Evolutionary conservation across 805 yeast species (phyloP).

Genomic region (Candida insectalens): DNA sequence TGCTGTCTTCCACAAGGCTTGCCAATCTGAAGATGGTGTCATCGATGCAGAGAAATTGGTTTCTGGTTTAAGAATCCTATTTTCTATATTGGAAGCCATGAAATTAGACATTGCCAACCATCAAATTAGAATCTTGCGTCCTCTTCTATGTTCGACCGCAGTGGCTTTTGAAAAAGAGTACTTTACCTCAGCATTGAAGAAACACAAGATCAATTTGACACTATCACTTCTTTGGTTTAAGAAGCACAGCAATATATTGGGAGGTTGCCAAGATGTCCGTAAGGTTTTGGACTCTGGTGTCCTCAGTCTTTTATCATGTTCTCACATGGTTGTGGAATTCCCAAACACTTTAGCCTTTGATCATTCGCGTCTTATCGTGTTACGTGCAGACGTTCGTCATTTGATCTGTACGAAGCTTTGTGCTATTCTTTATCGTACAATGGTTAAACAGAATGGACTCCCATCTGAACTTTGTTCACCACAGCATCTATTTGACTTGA

Average conservation of each 20-base stretch:
- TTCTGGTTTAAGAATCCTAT: constrained; percentile 67
- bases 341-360: constrained; percentile 82
- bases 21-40: constrained; percentile 3
- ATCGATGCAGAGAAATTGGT: constrained; percentile 37
- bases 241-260: constrained; percentile 18
- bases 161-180: constrained; percentile 84
- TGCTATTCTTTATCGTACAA: constrained; percentile 60
- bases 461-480: constrained; percentile 25
- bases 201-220: constrained; percentile 48
- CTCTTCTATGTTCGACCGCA: constrained; percentile 77
- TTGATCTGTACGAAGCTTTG: constrained; percentile 73
- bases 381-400: constrained; percentile 82
- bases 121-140: constrained; percentile 78
- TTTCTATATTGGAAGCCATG: constrained; percentile 86
- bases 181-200: constrained; percentile 42
- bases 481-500: constrained; percentile 34
- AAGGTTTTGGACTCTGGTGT: constrained; percentile 41
- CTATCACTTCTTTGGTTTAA: constrained; percentile 63
- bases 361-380: constrained; percentile 63
- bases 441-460: constrained; percentile 31
- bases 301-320: constrained; percentile 59
- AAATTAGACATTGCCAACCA: constrained; percentile 92
- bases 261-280: constrained; percentile 9
- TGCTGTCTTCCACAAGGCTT: constrained; percentile 40
- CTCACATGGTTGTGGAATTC: constrained; percentile 72